Percentiles rank a stretch among this genome's conserved stretches.
Evolutionary conservation across 495 filamentous ascomycete species (phyloP).

Genomic region (Neurospora tetrasperma): DNA sequence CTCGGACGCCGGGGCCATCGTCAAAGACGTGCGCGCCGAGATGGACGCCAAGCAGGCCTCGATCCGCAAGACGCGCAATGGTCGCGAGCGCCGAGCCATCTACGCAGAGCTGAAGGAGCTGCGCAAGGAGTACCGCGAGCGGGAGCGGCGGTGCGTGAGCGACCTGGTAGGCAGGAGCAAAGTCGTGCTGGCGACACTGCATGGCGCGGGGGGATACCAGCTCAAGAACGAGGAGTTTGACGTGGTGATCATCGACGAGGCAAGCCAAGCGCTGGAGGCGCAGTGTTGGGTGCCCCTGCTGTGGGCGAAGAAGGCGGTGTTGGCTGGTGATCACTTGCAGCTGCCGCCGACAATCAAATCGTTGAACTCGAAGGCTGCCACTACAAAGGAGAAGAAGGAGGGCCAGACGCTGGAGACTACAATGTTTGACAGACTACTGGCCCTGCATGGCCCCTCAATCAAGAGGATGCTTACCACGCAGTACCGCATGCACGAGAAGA

Average conservation of each 20-base stretch:
- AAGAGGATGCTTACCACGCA: slow-evolving; percentile 96
- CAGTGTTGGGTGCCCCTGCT: slow-evolving; percentile 97
- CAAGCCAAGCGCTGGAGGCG: slow-evolving; percentile 88
- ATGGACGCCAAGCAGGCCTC: slow-evolving; percentile 88
- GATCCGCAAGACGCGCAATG: slow-evolving; percentile 76
- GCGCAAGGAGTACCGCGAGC: slow-evolving; percentile 76
- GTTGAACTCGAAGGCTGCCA: slow-evolving; percentile 41
- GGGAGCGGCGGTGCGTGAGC: slow-evolving; percentile 71
- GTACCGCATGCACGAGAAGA: slow-evolving; percentile 94
- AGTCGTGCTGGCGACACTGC: slow-evolving; percentile 84
- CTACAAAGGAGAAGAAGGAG: slow-evolving; percentile 18
- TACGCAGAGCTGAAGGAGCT: slow-evolving; percentile 78
- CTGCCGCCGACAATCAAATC: slow-evolving; percentile 92
- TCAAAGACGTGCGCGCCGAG: slow-evolving; percentile 82
- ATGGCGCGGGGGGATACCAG: slow-evolving; percentile 84
- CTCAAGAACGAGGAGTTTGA: slow-evolving; percentile 75
- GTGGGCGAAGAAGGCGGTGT: slow-evolving; percentile 69
- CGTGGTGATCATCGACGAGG: slow-evolving; percentile 91
- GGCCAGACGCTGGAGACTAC: slow-evolving; percentile 66
- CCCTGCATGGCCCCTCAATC: slow-evolving; percentile 68
- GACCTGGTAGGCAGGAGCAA: slow-evolving; percentile 66
- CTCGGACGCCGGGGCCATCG: slow-evolving; percentile 78
- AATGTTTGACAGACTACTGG: slow-evolving; percentile 80
- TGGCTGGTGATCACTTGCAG: slow-evolving; percentile 91
- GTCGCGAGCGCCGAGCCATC: slow-evolving; percentile 68